Conservation (phyloP, 495 filamentous ascomycete genomes). For the Annulohypoxylon bovei region DNA sequence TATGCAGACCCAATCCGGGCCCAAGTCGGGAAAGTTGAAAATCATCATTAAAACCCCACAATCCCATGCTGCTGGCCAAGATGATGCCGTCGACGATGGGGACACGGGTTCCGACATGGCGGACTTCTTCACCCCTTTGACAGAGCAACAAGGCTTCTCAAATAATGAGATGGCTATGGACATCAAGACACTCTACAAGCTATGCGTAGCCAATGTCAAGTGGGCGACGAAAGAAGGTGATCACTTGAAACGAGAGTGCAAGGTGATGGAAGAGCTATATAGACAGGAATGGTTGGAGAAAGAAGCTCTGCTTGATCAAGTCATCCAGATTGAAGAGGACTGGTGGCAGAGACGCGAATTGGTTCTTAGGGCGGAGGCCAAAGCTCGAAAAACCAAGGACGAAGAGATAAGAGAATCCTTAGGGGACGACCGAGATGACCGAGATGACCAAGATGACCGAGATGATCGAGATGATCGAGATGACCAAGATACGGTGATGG, state of each 20-base stretch:
- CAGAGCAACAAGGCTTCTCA: slow-evolving; percentile 74
- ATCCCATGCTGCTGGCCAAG: slow-evolving; percentile 64
- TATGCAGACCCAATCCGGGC: slow-evolving; percentile 62
- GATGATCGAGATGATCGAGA: too few relatives aligned
- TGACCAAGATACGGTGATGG: slow-evolving; percentile 17
- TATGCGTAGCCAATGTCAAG: slow-evolving; percentile 79
- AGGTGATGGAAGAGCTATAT: slow-evolving; percentile 70
- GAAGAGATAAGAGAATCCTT: not conserved
- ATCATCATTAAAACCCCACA: slow-evolving; percentile 66
- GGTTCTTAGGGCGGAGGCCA: slow-evolving; percentile 51
- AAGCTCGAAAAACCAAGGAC: slow-evolving; percentile 23
- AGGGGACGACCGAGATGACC: slow-evolving; percentile 19
- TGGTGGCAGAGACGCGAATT: slow-evolving; percentile 57
- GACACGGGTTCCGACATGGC: slow-evolving; percentile 59
- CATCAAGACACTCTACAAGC: slow-evolving; percentile 72
- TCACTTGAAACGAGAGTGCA: slow-evolving; percentile 69
- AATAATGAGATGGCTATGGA: slow-evolving; percentile 74
- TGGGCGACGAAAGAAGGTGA: slow-evolving; percentile 81
- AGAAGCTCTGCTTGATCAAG: slow-evolving; percentile 70
- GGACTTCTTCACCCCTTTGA: slow-evolving; percentile 59
- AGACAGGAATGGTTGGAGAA: slow-evolving; percentile 87
- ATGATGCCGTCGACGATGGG: slow-evolving; percentile 63
- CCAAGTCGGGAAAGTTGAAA: slow-evolving; percentile 70
- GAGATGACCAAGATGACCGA: too few relatives aligned
- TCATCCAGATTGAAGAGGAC: slow-evolving; percentile 61